These are phyloP conservation scores for Pseudoneurospora amorphoporcata DNA, from an alignment of 495 filamentous ascomycete species.

Conservation along the genomic window DNA sequence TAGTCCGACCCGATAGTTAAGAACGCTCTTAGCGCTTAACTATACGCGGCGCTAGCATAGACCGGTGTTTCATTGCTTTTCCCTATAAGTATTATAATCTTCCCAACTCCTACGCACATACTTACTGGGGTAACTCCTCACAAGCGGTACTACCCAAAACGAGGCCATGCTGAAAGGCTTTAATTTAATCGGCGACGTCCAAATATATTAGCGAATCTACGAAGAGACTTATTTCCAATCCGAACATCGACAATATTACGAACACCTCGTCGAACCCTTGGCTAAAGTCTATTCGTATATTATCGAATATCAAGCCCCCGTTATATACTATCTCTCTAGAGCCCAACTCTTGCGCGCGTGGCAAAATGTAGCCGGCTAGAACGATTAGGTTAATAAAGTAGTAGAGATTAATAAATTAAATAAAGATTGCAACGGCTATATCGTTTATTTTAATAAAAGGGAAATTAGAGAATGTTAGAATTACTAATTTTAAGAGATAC, in stretches of 20 bases:
- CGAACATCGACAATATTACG: constrained; percentile 1
- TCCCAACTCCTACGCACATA: neutral
- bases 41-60: constrained; percentile 25
- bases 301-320: constrained; percentile 26
- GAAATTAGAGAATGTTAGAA: constrained; percentile 7
- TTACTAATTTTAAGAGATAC: constrained; percentile 10
- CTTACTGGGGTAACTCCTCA: constrained; percentile 11
- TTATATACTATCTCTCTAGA: constrained; percentile 23
- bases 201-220: constrained; percentile 15
- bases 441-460: constrained; percentile 1
- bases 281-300: constrained; percentile 21
- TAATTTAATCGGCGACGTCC: constrained; percentile 6
- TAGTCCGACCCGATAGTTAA: constrained; percentile 22
- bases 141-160: constrained; percentile 11
- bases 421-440: constrained; percentile 5
- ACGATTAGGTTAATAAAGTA: constrained; percentile 14
- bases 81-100: constrained; percentile 13
- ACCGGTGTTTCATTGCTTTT: constrained; percentile 22
- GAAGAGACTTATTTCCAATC: constrained; percentile 12
- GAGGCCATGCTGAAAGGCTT: constrained; percentile 18
- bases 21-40: constrained; percentile 19
- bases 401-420: constrained; percentile 9
- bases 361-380: constrained; percentile 11
- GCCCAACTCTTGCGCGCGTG: constrained; percentile 18
- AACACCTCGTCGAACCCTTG: constrained; percentile 4